Conservation (phyloP, 371 early-diverging fungal species). For the Capniomyces stellatus region DNA sequence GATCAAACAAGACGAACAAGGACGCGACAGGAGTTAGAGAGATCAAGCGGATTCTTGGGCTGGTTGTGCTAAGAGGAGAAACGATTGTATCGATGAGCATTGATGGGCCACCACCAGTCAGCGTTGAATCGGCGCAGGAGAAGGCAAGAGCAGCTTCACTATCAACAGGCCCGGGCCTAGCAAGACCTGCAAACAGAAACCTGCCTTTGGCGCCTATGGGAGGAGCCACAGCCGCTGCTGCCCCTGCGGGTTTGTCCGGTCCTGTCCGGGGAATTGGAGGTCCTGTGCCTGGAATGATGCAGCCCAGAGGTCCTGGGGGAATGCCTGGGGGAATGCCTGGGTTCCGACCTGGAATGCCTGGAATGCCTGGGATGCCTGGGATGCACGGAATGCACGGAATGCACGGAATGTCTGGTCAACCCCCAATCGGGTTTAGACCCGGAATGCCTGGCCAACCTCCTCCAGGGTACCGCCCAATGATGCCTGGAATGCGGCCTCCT, state of each 20-base stretch:
- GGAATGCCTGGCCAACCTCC: background rate
- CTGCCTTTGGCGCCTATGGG: slow-evolving; percentile 42
- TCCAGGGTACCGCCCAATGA: background rate
- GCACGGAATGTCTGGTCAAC: too few relatives aligned
- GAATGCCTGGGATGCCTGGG: background rate
- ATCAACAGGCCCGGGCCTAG: slow-evolving; percentile 46
- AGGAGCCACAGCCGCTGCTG: background rate
- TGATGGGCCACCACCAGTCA: slow-evolving; percentile 80
- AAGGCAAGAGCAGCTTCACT: slow-evolving; percentile 14
- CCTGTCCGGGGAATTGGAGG: slow-evolving; percentile 82
- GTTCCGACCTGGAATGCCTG: background rate
- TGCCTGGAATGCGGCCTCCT: background rate
- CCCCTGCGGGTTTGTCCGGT: slow-evolving; percentile 49
- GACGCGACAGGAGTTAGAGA: slow-evolving; percentile 20
- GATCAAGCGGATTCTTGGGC: slow-evolving; percentile 79
- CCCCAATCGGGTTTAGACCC: too few relatives aligned
- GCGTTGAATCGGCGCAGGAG: slow-evolving; percentile 34
- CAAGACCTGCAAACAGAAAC: slow-evolving; percentile 71
- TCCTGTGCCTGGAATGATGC: slow-evolving; percentile 67
- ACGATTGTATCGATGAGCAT: slow-evolving; percentile 78
- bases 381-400: too few relatives aligned
- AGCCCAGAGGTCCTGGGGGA: slow-evolving; percentile 4
- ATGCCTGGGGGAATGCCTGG: background rate
- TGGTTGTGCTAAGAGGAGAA: slow-evolving; percentile 90
- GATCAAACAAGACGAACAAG: slow-evolving; percentile 30